Percentiles rank a stretch among this genome's conserved stretches.
Evolutionary conservation across 768 basidiomycete genomes (phyloP).

Genomic region (Zangia roseola): DNA sequence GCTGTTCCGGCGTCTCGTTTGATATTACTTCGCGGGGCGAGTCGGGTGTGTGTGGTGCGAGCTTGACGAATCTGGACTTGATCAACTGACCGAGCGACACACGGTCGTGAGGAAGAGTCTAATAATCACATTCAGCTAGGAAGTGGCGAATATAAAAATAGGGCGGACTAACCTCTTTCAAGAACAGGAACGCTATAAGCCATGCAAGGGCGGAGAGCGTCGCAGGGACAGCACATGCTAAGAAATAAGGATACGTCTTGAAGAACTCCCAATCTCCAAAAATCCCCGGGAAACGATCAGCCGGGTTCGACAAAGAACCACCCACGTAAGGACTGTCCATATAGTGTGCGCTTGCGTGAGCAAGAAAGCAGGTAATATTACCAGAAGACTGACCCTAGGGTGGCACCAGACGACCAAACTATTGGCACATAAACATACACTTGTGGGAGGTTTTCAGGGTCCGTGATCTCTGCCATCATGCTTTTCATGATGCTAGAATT

Average conservation of each 20-base stretch:
- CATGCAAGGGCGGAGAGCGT: slow-evolving; percentile 56
- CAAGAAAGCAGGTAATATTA: not conserved
- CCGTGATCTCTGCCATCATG: slow-evolving; percentile 72
- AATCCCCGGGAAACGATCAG: slow-evolving; percentile 59
- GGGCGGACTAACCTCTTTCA: slow-evolving; percentile 51
- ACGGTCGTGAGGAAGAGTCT: slow-evolving; percentile 36
- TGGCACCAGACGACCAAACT: slow-evolving; percentile 44
- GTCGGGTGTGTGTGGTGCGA: slow-evolving; percentile 12
- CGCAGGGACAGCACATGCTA: slow-evolving; percentile 67
- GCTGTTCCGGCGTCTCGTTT: not conserved
- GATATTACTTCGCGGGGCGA: slow-evolving; percentile 7
- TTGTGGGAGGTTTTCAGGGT: slow-evolving; percentile 63
- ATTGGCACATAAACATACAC: slow-evolving; percentile 69
- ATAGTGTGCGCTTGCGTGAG: not conserved
- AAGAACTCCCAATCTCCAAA: slow-evolving; percentile 62
- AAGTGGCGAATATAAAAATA: not conserved
- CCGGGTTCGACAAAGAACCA: slow-evolving; percentile 62
- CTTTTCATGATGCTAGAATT: slow-evolving; percentile 74
- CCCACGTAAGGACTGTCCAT: slow-evolving; percentile 61
- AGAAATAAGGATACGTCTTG: slow-evolving; percentile 69
- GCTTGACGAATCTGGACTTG: slow-evolving; percentile 9
- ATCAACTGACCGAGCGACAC: slow-evolving; percentile 30
- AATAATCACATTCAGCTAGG: slow-evolving; percentile 8
- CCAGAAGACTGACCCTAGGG: slow-evolving; percentile 41
- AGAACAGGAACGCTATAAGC: slow-evolving; percentile 48